Evolutionary conservation across 257 asterid species (phyloP).

Genomic region (Scutellaria minor): DNA sequence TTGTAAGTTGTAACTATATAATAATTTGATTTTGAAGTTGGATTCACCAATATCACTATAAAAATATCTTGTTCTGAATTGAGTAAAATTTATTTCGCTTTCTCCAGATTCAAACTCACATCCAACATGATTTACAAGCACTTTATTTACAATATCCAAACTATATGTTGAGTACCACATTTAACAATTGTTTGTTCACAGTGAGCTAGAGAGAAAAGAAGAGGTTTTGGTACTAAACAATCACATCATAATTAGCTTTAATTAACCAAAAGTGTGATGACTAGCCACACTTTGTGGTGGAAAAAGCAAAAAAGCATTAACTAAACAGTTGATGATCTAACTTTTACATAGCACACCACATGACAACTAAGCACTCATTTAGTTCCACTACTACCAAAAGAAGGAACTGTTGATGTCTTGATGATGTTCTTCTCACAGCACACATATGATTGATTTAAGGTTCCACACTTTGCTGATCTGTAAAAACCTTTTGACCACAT

Average conservation of each 20-base stretch:
- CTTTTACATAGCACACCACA: constrained; percentile 15
- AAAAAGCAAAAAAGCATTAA: constrained; percentile 22
- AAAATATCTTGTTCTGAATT: no score
- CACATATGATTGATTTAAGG: not conserved
- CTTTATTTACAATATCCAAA: no score
- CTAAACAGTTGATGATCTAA: constrained; percentile 18
- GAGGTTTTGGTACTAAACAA: constrained; percentile 14
- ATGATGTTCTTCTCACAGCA: no score
- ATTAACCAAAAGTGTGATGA: not conserved
- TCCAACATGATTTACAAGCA: no score
- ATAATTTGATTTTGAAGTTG: no score
- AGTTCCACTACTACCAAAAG: constrained; percentile 1
- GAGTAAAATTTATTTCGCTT: no score
- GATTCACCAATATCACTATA: no score
- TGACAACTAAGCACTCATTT: constrained; percentile 25
- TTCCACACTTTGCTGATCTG: not conserved
- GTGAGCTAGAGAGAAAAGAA: not conserved
- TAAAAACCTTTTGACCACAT: not conserved
- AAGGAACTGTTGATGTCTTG: no score
- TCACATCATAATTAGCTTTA: constrained; percentile 22
- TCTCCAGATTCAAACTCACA: no score
- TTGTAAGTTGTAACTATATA: no score
- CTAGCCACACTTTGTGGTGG: constrained; percentile 19
- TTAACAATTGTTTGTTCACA: no score
- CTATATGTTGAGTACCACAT: no score